A percentile compares a stretch with the other conserved stretches of the same genome.
These are phyloP conservation scores for Asparagopsis taxiformis DNA, from an alignment of 31 red algal genomes.

Conservation along the genomic window DNA sequence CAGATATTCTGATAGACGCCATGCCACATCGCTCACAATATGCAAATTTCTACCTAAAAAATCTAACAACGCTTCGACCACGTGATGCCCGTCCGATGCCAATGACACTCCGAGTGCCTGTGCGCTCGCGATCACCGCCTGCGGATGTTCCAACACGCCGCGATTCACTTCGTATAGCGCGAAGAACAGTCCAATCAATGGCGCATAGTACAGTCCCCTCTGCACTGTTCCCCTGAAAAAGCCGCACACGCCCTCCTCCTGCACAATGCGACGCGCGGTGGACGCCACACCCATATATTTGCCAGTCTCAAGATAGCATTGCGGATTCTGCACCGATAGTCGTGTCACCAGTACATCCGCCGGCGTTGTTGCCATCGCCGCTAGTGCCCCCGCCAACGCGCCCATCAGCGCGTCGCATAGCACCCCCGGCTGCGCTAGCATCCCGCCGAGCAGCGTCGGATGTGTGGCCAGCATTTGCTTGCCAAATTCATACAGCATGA, in stretches of 20 bases:
- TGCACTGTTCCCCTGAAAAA: slow-evolving; percentile 57
- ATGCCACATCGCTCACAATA: slow-evolving; percentile 3
- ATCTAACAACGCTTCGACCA: slow-evolving; percentile 12
- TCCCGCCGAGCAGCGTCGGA: slow-evolving; percentile 15
- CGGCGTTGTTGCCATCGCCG: slow-evolving; percentile 69
- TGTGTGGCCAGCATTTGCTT: slow-evolving; percentile 32
- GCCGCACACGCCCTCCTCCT: slow-evolving; percentile 27
- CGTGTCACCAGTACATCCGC: slow-evolving; percentile 80
- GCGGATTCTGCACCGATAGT: slow-evolving; percentile 48
- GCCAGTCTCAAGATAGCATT: slow-evolving; percentile 33
- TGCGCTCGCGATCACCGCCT: slow-evolving; percentile 21
- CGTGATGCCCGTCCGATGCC: slow-evolving; percentile 17
- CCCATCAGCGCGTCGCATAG: slow-evolving; percentile 60
- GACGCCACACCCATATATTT: slow-evolving; percentile 28
- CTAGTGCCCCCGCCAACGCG: slow-evolving; percentile 57
- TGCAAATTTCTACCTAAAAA: not conserved
- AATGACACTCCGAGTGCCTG: slow-evolving; percentile 2
- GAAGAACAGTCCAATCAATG: slow-evolving; percentile 81
- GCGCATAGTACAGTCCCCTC: slow-evolving; percentile 60
- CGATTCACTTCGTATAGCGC: slow-evolving; percentile 68
- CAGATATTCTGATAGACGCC: not conserved
- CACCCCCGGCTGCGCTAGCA: slow-evolving; percentile 32
- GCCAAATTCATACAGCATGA: slow-evolving; percentile 77
- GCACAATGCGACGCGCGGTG: slow-evolving; percentile 35
- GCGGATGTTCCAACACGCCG: slow-evolving; percentile 48